Base-by-base conservation (phyloP, 2,329 filamentous ascomycete genomes). In the Sarocladium brachiariae region DNA sequence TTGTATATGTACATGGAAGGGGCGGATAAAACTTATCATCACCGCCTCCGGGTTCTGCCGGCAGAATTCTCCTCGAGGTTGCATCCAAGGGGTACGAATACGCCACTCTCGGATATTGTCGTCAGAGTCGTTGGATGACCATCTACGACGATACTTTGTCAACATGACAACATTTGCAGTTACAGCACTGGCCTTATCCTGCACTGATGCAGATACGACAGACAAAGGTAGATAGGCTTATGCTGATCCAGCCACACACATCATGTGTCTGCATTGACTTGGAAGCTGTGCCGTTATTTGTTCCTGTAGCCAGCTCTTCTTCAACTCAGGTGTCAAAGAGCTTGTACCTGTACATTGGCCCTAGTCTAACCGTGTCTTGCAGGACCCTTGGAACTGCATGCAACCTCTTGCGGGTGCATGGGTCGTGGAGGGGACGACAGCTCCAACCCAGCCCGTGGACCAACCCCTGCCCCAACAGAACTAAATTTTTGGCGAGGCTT, bases 401-500 rank as follows among this genome's bases (percentile, higher is more conserved):
- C 43, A 47, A 47, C 43, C 43, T 47, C 43, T 47, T 47, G 43
- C n/a, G 24, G 14, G 3, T 47, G 43, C 43, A 31, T 31, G 43
- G 43, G 16, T 33, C 24, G 4, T 45, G 27, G n/a, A 47, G 43
- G 24, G 43, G 43, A 45, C 45, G 33, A 49, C 34, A 50, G 37
- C 24, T 50, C 37, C 48, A 50, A 24, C 34, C 18, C 34, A 50
- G 23, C 14, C 18, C 34, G 18, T 50, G 34, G 35, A 50, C 33
- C 37, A 45, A 43, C 37, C 49, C 35, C 35, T 61, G 59, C 63
- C 63, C 63, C 64, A 65, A 63, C 64, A 65, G 59, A 62, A 57
- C 53, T 56, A 58, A 59, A 60, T 52, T 58, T 59, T 64, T 58
- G 62, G 56, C 59, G 59, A 51, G 31, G 30, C 46, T 35, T 14